Base-by-base conservation (phyloP, 192 early-diverging fungal species). In the Coemansia sp. region DNA sequence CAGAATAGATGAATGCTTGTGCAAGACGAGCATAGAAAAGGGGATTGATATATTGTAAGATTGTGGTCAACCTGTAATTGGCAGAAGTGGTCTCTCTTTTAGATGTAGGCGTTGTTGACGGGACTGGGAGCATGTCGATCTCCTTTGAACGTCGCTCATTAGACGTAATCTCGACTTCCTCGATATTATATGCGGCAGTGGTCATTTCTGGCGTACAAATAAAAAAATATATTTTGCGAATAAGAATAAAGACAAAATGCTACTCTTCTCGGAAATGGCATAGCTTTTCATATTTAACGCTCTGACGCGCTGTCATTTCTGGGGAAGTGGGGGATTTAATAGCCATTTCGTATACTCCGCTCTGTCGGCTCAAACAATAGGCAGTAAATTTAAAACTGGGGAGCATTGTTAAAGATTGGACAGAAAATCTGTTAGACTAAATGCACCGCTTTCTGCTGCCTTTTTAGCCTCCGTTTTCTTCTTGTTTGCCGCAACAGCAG, bases 21-120 rank as follows among this genome's bases (percentile, higher is more conserved):
- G 62, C 69, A 39, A 78, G 19, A 17, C 75, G 69, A 15, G 69
- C 75, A 17, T 78, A 78, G 27, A 71, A 65, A 27, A 78, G 50
- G n/a, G 75, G 75, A 25, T 78, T 78, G 11, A 78, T 41, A 19
- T 68, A 78, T 19, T 68, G 68, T 33, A 78, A 42, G 2, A 78
- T 46, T 45, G 59, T 47, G 7, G 57, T 38, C 3, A 78, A 37
- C 51, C 50, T 67, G 21, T 67, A 46, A 23, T 54, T 59, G 7
- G 59, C 62, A 1, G 49, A 60, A 1, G 62, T 22, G 1, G 15
- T 34, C 18, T 46, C 39, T 14, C 41, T 56, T 53, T 41, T 46
- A 27, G 17, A 33, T 17, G n/a, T 56, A 7, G 64, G 56, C 43
- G 48, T 73, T 19, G 68, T 71, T 8, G 74, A 56, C 19, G 74